Conservation (phyloP, 345 rosid genomes). For the Populus simonii region DNA sequence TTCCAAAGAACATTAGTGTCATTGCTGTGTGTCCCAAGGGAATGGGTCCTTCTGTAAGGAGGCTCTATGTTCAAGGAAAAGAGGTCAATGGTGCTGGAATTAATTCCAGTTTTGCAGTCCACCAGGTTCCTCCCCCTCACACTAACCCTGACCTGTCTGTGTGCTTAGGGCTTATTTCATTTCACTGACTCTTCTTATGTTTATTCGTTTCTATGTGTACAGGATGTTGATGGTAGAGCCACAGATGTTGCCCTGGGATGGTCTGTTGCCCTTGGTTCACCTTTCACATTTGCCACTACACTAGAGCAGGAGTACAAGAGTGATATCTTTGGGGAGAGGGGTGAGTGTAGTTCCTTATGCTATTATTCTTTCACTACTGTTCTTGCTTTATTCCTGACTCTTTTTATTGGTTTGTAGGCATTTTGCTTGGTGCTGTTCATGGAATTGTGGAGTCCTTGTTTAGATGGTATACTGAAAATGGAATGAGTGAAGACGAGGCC, state of each 20-base stretch:
- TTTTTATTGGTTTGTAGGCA: conserved; percentile 41
- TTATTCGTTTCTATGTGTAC: neutral
- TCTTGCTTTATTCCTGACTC: conserved; percentile 1
- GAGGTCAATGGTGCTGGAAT: conserved; percentile 95
- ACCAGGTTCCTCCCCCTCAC: conserved; percentile 45
- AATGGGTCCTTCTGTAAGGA: conserved; percentile 95
- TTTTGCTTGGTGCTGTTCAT: conserved; percentile 89
- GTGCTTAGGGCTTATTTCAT: neutral
- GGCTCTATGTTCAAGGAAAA: conserved; percentile 91
- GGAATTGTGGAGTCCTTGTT: conserved; percentile 85
- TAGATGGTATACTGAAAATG: conserved; percentile 79
- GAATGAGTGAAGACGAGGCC: conserved; percentile 76
- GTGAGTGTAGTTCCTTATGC: conserved; percentile 28
- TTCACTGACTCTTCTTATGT: neutral
- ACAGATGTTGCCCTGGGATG: conserved; percentile 87
- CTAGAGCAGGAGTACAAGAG: conserved; percentile 92
- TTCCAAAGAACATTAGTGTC: conserved; percentile 80
- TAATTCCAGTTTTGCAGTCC: conserved; percentile 87
- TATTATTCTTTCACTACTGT: neutral
- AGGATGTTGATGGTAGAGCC: conserved; percentile 96
- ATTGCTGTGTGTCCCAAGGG: conserved; percentile 93
- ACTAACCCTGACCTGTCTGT: neutral
- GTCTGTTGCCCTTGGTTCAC: conserved; percentile 94
- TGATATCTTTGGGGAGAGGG: conserved; percentile 93
- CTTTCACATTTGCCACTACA: conserved; percentile 88